Percentiles rank a stretch among this genome's conserved stretches.
Conservation (phyloP, 805 yeast species). For the Zygoascus tannicola region DNA sequence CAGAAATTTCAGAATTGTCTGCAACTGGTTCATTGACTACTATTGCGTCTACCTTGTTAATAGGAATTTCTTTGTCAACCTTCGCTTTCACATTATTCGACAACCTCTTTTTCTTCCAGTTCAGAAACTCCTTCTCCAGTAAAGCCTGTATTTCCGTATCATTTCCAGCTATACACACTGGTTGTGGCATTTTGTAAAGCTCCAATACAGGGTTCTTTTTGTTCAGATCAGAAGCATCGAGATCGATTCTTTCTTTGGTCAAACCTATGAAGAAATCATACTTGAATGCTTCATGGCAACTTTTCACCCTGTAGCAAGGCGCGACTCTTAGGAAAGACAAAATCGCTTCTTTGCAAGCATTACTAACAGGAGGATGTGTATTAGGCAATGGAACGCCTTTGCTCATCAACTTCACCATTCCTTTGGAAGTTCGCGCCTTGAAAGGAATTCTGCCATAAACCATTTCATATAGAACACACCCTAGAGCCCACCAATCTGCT, state of each 20-base stretch:
- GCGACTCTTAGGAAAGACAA: not conserved
- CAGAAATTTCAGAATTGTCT: not conserved
- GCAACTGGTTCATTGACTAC: not conserved
- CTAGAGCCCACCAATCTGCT: slow-evolving; percentile 30
- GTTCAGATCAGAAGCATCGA: not conserved
- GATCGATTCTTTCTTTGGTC: slow-evolving; percentile 4
- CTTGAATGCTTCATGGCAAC: slow-evolving; percentile 7
- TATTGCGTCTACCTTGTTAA: not conserved
- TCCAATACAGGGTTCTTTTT: not conserved
- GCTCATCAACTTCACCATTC: slow-evolving; percentile 9
- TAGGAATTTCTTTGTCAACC: not conserved
- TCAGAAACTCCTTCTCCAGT: not conserved
- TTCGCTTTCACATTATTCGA: not conserved
- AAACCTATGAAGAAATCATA: slow-evolving; percentile 12
- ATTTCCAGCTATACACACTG: not conserved
- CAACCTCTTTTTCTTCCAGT: not conserved
- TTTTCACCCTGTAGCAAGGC: slow-evolving; percentile 11
- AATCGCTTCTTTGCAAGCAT: slow-evolving; percentile 11
- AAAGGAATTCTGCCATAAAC: slow-evolving; percentile 23
- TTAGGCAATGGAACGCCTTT: slow-evolving; percentile 6
- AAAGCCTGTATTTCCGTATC: not conserved
- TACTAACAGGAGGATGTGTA: slow-evolving; percentile 12
- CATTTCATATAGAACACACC: slow-evolving; percentile 27
- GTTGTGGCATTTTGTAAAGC: not conserved
- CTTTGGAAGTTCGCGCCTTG: slow-evolving; percentile 10